A percentile compares a stretch with the other conserved stretches of the same genome.
These are phyloP conservation scores for Stropharia rugosoannulata DNA, from an alignment of 768 basidiomycete species.

Conservation along the genomic window DNA sequence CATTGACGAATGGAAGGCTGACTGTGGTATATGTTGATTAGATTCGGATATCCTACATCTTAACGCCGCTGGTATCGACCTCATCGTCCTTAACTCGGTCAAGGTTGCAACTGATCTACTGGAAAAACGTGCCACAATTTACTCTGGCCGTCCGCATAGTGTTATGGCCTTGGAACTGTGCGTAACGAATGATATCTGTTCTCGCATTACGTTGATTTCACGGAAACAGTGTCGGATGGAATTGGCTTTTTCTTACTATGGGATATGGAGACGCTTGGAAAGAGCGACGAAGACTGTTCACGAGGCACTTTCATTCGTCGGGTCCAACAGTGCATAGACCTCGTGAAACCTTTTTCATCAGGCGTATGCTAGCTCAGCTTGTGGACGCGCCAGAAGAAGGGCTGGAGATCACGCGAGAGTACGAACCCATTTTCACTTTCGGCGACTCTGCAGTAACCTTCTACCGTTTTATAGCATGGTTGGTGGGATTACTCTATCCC, in stretches of 20 bases:
- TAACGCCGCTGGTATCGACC: slow-evolving; percentile 14
- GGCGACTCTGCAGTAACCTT: neutral
- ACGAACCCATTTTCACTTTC: neutral
- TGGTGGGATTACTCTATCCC: slow-evolving; percentile 25
- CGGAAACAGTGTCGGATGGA: slow-evolving; percentile 14
- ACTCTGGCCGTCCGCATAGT: slow-evolving; percentile 16
- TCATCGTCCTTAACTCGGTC: slow-evolving; percentile 21
- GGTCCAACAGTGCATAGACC: slow-evolving; percentile 12
- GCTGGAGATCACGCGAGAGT: slow-evolving; percentile 4
- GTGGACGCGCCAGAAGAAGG: slow-evolving; percentile 6
- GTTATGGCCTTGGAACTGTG: slow-evolving; percentile 9
- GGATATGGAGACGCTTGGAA: slow-evolving; percentile 23
- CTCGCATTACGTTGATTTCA: neutral
- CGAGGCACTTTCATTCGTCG: slow-evolving; percentile 17
- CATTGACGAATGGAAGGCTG: neutral
- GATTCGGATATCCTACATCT: slow-evolving; percentile 24
- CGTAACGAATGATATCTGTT: neutral
- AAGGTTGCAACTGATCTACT: slow-evolving; percentile 19
- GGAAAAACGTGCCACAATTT: slow-evolving; percentile 19
- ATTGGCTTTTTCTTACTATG: slow-evolving; percentile 16
- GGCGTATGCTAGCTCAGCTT: slow-evolving; percentile 12
- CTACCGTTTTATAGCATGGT: slow-evolving; percentile 14
- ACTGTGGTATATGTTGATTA: neutral
- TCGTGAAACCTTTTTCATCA: slow-evolving; percentile 12
- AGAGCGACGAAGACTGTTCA: slow-evolving; percentile 19